These are phyloP conservation scores for Mikania micrantha DNA, from an alignment of 129 eudicot species.

Conservation along the genomic window DNA sequence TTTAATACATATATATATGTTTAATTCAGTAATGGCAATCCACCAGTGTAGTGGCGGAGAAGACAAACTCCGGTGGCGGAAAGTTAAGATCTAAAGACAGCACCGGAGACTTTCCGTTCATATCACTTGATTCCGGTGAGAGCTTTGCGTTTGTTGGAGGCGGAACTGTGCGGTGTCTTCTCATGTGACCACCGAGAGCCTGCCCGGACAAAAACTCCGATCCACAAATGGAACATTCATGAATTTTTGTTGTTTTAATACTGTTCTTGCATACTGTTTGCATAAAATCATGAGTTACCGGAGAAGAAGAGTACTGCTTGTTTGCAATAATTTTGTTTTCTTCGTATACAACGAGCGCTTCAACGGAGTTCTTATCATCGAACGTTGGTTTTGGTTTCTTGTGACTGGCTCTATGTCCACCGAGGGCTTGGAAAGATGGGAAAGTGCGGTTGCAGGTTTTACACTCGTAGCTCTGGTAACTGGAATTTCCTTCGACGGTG, in stretches of 20 bases:
- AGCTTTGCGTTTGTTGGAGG: neutral
- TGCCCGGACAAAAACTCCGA: conserved; percentile 79
- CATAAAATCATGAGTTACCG: neutral
- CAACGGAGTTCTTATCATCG: conserved; percentile 2
- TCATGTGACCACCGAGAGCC: conserved; percentile 94
- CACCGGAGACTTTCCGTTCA: conserved; percentile 18
- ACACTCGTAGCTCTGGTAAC: conserved; percentile 20
- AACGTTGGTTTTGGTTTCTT: conserved; percentile 25
- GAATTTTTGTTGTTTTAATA: conserved; percentile 29
- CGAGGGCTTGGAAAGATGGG: conserved; percentile 38
- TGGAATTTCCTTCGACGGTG: neutral
- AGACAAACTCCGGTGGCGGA: conserved; percentile 68
- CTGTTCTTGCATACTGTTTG: conserved; percentile 1
- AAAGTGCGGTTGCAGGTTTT: conserved; percentile 32
- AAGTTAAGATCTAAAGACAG: conserved; percentile 71
- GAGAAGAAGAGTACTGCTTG: conserved; percentile 25
- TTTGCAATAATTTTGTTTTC: conserved; percentile 7
- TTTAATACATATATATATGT: neutral
- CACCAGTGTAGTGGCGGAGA: conserved; percentile 53
- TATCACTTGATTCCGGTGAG: no score
- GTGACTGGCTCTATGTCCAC: conserved; percentile 43
- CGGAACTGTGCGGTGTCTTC: conserved; percentile 54
- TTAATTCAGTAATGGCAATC: conserved; percentile 54
- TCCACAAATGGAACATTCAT: conserved; percentile 81
- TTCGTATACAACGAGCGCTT: neutral